Conservation (phyloP, 2,329 filamentous ascomycete genomes). For the Xylaria sp. region DNA sequence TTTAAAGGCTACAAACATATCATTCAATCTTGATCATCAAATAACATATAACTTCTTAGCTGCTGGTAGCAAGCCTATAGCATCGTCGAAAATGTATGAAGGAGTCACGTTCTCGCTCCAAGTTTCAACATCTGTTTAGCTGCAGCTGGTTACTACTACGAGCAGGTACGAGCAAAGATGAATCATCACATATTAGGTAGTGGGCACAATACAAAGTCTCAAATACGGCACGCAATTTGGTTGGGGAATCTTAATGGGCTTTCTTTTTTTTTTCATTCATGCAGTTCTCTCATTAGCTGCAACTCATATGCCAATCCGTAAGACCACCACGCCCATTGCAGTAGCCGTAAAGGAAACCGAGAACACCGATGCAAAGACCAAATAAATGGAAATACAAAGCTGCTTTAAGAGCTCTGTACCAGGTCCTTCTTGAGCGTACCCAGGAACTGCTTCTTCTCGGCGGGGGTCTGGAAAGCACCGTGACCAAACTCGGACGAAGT, state of each 20-base stretch:
- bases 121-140: neutral
- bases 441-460: slow-evolving; percentile 97
- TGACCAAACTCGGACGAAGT: slow-evolving; percentile 99
- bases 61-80: neutral
- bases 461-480: slow-evolving; percentile 98
- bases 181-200: neutral
- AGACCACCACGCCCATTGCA: slow-evolving; percentile 48
- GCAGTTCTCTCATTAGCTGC: slow-evolving; percentile 52
- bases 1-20: too few relatives aligned
- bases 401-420: slow-evolving; percentile 58
- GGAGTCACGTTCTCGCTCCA: neutral
- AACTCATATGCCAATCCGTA: slow-evolving; percentile 50
- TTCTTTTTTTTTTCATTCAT: slow-evolving; percentile 49
- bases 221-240: neutral
- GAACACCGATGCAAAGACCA: slow-evolving; percentile 67
- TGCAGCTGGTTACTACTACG: neutral
- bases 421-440: slow-evolving; percentile 99
- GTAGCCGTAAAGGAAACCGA: slow-evolving; percentile 58
- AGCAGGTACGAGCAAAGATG: slow-evolving; percentile 6
- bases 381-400: slow-evolving; percentile 56
- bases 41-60: neutral
- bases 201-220: neutral
- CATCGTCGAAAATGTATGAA: neutral
- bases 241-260: slow-evolving; percentile 39
- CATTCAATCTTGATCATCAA: too few relatives aligned